Base-by-base conservation (phyloP, 352 stramenopile species). In the Globisporangium echinulatum region DNA sequence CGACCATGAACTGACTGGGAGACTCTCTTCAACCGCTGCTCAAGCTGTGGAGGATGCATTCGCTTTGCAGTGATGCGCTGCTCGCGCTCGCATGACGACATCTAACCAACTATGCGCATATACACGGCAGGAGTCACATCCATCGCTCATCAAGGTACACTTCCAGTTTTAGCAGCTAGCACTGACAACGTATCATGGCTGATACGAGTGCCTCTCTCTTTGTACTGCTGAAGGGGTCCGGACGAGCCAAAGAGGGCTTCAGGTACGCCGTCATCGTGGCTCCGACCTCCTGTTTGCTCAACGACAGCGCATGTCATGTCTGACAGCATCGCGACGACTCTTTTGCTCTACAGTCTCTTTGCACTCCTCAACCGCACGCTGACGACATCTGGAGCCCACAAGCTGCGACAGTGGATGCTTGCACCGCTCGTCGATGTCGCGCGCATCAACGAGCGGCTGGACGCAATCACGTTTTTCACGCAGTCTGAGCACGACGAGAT, bases 191-290 rank as follows among this genome's bases (percentile, higher is more conserved):
- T 33, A 13, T 33, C 11, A 15, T 54, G 44, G 14, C 53, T 51
- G 4, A 56, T 7, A 40, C 17, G n/a, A n/a, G 0, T 50, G 39
- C 1, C 25, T 33, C 25, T 25, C 9, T 48, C 50, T 38, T 43
- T 54, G 39, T 70, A 37, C 44, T 25, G 25, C 17, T 9, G 11
- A 25, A 92, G 83, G 75, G 76, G 43, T 72, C 64, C 58, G 85
- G 83, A n/a, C 71, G 77, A 64, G 73, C 82, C 5, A 95, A 93
- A 66, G 85, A 94, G 79, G 85, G 85, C 5, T 92, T 92, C 54
- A 94, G 85, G 85, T 92, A 49, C 17, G 40, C 58, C 9, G 56
- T 50, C 44, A n/a, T 17, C 1, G 5, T 44, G 33, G 4, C 50
- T 39, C 2, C 4, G 40, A 33, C 25, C 25, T 33, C 2, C 25